Evolutionary conservation across 2,329 filamentous ascomycete genomes (phyloP).

Genomic region (Trichophyton schoenleinii): DNA sequence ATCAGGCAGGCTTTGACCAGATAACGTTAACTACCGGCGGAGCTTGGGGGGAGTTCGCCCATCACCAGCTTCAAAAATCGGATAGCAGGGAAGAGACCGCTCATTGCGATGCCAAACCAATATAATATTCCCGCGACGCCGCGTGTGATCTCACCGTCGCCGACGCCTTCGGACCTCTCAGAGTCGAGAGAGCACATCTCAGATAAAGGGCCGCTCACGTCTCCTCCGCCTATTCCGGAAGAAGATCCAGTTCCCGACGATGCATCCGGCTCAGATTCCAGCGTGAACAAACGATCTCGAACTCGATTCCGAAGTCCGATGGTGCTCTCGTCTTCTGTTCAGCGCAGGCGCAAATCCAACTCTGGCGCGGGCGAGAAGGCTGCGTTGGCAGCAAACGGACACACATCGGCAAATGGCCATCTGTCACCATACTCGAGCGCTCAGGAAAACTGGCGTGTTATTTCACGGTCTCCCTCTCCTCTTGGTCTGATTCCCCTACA

Average conservation of each 20-base stretch:
- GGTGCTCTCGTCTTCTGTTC: conserved; percentile 25
- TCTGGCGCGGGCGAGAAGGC: conserved; percentile 41
- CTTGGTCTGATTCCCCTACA: conserved; percentile 92
- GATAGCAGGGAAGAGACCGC: not conserved
- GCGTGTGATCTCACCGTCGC: conserved; percentile 80
- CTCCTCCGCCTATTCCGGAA: conserved; percentile 51
- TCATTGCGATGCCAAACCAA: conserved; percentile 34
- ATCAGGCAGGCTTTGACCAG: not conserved
- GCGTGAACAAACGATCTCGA: conserved; percentile 47
- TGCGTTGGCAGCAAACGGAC: conserved; percentile 27
- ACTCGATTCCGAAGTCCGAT: conserved; percentile 60
- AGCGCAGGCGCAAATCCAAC: conserved; percentile 36
- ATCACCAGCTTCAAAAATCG: not conserved
- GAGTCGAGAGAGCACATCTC: conserved; percentile 49
- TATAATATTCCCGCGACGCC: conserved; percentile 61
- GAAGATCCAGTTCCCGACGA: conserved; percentile 41
- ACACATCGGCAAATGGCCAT: conserved; percentile 48
- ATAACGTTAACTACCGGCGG: not conserved
- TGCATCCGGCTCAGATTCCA: conserved; percentile 40
- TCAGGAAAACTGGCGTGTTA: conserved; percentile 64
- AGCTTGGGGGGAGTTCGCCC: not conserved
- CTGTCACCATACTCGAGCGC: conserved; percentile 50
- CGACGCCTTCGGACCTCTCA: conserved; percentile 46
- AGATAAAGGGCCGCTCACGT: conserved; percentile 41
- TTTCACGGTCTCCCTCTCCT: conserved; percentile 84